phyloP scores from a whole-genome alignment of 202 grass and related monocot species.

The Zoysia matrella region DNA sequence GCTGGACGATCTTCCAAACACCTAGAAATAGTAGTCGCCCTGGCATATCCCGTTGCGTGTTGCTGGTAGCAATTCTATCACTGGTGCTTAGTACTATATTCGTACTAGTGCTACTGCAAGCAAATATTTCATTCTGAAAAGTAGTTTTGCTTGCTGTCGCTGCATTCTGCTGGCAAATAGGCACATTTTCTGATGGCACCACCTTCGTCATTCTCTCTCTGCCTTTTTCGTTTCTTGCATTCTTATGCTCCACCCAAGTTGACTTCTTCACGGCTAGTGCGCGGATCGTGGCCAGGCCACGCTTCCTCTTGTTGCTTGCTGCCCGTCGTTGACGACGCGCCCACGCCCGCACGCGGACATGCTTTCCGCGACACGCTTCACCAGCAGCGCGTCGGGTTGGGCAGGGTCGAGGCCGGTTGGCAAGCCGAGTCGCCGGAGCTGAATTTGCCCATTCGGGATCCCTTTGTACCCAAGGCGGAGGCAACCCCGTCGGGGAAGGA shows the following conservation, averaged over 20 bases:
- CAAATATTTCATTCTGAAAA: background rate
- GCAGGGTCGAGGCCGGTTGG: background rate
- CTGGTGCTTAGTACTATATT: background rate
- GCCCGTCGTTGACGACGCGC: background rate
- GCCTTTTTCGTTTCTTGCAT: background rate
- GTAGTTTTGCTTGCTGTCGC: background rate
- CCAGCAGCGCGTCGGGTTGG: background rate
- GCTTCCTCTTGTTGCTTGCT: background rate
- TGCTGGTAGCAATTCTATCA: background rate
- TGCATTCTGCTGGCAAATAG: background rate
- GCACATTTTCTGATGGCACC: background rate
- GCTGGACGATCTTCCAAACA: background rate
- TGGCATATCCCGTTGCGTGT: background rate
- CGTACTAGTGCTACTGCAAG: too few species aligned
- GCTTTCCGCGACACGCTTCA: background rate
- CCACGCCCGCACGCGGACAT: background rate
- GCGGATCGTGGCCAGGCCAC: background rate
- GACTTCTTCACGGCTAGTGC: background rate
- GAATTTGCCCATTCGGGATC: background rate
- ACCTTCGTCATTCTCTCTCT: too few species aligned
- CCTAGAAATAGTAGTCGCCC: background rate
- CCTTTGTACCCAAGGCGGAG: conserved; percentile 14
- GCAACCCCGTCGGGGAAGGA: background rate
- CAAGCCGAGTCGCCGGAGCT: background rate
- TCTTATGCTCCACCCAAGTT: background rate